Conservation (phyloP, 1,139 yeast genomes). For the Saccharomyces hybrid region DNA sequence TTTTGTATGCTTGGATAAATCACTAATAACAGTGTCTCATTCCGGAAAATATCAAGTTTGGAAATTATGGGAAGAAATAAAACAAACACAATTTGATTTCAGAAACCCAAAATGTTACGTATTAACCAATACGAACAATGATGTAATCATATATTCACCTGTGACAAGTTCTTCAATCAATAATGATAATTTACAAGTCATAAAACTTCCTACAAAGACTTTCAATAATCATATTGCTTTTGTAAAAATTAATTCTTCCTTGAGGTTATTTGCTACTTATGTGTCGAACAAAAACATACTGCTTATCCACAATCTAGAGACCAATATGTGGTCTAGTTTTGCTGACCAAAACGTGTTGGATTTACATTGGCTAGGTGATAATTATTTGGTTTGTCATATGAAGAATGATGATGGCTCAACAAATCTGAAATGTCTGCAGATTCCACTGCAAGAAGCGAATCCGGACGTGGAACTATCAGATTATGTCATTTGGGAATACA, state of each 20-base stretch:
- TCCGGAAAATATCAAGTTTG: slow-evolving; percentile 25
- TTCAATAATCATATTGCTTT: slow-evolving; percentile 25
- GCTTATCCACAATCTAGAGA: slow-evolving; percentile 23
- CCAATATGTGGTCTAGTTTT: slow-evolving; percentile 27
- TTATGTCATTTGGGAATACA: slow-evolving; percentile 25
- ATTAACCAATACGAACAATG: slow-evolving; percentile 21
- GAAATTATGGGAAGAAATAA: slow-evolving; percentile 26
- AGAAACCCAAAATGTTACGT: slow-evolving; percentile 19
- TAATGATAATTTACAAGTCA: slow-evolving; percentile 18
- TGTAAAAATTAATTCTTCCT: slow-evolving; percentile 20
- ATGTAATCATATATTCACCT: slow-evolving; percentile 26
- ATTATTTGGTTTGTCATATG: slow-evolving; percentile 26
- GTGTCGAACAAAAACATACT: slow-evolving; percentile 28
- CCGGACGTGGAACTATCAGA: slow-evolving; percentile 15
- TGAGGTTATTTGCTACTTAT: slow-evolving; percentile 23
- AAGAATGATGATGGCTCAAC: slow-evolving; percentile 20
- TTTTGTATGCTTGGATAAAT: slow-evolving; percentile 19
- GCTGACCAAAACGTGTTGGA: slow-evolving; percentile 21
- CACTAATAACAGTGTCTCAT: slow-evolving; percentile 17
- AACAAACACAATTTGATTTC: slow-evolving; percentile 17
- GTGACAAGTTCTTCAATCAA: slow-evolving; percentile 17
- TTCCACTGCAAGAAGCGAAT: slow-evolving; percentile 20
- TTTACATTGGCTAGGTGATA: slow-evolving; percentile 30
- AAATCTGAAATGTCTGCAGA: slow-evolving; percentile 20
- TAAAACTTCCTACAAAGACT: slow-evolving; percentile 29